Conservation (phyloP, 371 early-diverging fungal genomes). For the Neoconidiobolus thromboides region DNA sequence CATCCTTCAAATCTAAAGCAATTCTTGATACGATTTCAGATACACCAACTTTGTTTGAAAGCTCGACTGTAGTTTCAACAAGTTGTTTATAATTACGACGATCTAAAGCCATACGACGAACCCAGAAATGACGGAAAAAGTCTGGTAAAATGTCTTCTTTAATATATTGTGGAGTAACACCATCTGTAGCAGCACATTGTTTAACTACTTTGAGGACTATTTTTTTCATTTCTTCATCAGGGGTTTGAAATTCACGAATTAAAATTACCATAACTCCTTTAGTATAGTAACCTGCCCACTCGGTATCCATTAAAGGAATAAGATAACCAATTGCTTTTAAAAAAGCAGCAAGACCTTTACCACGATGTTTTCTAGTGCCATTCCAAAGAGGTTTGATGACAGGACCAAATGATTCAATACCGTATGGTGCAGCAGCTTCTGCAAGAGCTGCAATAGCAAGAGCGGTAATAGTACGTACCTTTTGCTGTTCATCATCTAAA, state of each 20-base stretch:
- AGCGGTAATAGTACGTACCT: constrained; percentile 88
- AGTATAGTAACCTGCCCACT: constrained; percentile 83
- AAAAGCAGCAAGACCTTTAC: constrained; percentile 93
- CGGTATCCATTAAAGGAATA: constrained; percentile 91
- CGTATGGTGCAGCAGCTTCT: constrained; percentile 93
- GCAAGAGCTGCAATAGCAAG: constrained; percentile 89
- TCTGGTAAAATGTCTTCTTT: constrained; percentile 78
- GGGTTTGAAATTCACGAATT: constrained; percentile 89
- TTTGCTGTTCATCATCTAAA: constrained; percentile 88
- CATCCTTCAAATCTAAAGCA: constrained; percentile 85
- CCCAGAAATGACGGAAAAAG: constrained; percentile 94
- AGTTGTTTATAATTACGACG: constrained; percentile 78
- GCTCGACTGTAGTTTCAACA: constrained; percentile 87
- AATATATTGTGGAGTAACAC: constrained; percentile 70
- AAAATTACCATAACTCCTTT: constrained; percentile 80
- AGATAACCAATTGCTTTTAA: constrained; percentile 94
- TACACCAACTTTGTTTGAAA: constrained; percentile 85
- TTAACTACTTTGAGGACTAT: constrained; percentile 92
- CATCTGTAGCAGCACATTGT: constrained; percentile 88
- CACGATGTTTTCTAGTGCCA: constrained; percentile 86
- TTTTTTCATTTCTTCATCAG: constrained; percentile 95
- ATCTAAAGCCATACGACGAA: constrained; percentile 90
- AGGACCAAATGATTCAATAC: constrained; percentile 89
- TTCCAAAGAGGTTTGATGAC: constrained; percentile 82
- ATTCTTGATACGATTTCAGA: constrained; percentile 69